Base-by-base conservation (phyloP, 2,329 filamentous ascomycete species). In the Dissoconium aciculare region DNA sequence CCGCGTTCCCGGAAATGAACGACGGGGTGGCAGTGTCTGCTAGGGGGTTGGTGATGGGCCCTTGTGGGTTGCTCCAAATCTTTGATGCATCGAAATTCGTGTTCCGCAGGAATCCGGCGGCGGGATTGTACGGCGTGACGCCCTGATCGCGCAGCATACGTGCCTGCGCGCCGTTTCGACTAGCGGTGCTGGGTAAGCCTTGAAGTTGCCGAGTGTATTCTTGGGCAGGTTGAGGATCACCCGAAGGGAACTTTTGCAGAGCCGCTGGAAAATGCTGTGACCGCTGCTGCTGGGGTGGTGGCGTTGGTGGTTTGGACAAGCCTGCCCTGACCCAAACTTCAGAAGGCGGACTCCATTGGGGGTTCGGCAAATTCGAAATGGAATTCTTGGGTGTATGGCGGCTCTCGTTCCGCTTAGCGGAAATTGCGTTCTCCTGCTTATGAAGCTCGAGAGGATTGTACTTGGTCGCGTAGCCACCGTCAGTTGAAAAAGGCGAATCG, bases 401-500 rank as follows among this genome's bases (percentile, higher is more conserved):
- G 19, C 8, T 8, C 19, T 8, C 19, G 8, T 8, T 8, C 8
- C 19, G 19, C 19, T 23, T 23, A 8, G 8, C 19, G 10, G 35
- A 15, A 21, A 11, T 17, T 17, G 16, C 28, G 21, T 35, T 34
- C 15, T 28, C 30, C 17, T 35, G 33, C 32, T 34, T 36, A 24
- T 43, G 40, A 15, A 44, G 25, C 17, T 39, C 35, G 17, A 39
- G 30, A 14, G 56, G 53, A 43, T 50, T 52, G 46, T 56, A 62
- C 32, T 55, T 52, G 10, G 53, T 40, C 15, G 55, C 46, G 34
- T 59, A 60, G 24, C 56, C 56, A 35, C 55, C 55, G 37, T 53
- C 53, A 30, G 51, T 51, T 40, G 56, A 52, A 44, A 63, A 63
- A 35, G 60, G 60, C 38, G 59, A 62, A 32, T 58, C 53, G 49